These are phyloP conservation scores for Pleurotus tuoliensis DNA, from an alignment of 768 basidiomycete species.

Conservation along the genomic window DNA sequence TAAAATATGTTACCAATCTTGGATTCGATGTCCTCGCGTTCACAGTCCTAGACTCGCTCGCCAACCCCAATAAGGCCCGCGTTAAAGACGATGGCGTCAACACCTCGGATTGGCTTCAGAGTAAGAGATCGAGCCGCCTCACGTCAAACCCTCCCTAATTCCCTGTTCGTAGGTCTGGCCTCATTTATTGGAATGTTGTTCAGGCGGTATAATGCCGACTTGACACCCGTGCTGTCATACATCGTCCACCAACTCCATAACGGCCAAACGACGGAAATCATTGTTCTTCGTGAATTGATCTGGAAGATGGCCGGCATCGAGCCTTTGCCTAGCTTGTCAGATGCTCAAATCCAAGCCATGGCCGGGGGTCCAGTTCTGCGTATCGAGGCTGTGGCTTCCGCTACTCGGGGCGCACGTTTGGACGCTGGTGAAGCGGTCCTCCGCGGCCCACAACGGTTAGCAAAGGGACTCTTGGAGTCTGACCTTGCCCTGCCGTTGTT, in stretches of 20 bases:
- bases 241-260: slow-evolving; percentile 87
- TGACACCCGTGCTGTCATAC: slow-evolving; percentile 82
- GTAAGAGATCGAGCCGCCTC: slow-evolving; percentile 43
- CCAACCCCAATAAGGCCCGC: slow-evolving; percentile 75
- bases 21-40: slow-evolving; percentile 93
- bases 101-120: slow-evolving; percentile 87
- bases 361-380: slow-evolving; percentile 86
- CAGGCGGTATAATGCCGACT: slow-evolving; percentile 78
- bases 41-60: slow-evolving; percentile 80
- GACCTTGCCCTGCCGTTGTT: slow-evolving; percentile 83
- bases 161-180: slow-evolving; percentile 62
- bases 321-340: slow-evolving; percentile 84
- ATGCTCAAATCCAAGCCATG: slow-evolving; percentile 86
- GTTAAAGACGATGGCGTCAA: slow-evolving; percentile 93
- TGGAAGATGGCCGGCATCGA: slow-evolving; percentile 96
- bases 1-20: slow-evolving; percentile 87
- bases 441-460: slow-evolving; percentile 66
- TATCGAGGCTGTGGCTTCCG: slow-evolving; percentile 83
- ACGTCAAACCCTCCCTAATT: slow-evolving; percentile 3
- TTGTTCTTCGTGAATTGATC: slow-evolving; percentile 89
- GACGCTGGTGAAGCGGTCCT: slow-evolving; percentile 61
- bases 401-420: slow-evolving; percentile 67
- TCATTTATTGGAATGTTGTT: slow-evolving; percentile 93
- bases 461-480: slow-evolving; percentile 62
- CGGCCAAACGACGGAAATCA: slow-evolving; percentile 81